Evolutionary conservation across 345 rosid species (phyloP).

Genomic region (Euclidium syriacum): DNA sequence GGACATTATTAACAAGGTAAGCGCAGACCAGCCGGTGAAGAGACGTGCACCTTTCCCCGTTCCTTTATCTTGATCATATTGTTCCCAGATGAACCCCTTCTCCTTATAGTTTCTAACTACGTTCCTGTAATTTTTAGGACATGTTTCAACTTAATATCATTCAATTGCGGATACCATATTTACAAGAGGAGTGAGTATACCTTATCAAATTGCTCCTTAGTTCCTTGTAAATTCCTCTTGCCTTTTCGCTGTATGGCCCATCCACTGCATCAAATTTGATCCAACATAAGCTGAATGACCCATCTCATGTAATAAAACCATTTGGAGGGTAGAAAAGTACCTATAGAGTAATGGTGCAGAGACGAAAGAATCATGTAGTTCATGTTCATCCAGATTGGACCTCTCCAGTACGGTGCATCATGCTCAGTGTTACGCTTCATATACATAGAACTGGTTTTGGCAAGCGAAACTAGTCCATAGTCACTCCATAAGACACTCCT

Average conservation of each 20-base stretch:
- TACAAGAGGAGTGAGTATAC: conserved; percentile 31
- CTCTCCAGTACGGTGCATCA: conserved; percentile 99
- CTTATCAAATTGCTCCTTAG: conserved; percentile 72
- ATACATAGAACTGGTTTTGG: conserved; percentile 85
- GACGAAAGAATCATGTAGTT: conserved; percentile 90
- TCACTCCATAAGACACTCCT: conserved; percentile 73
- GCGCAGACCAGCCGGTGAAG: conserved; percentile 95
- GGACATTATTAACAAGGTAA: conserved; percentile 70
- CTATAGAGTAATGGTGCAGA: conserved; percentile 74
- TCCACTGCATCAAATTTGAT: conserved; percentile 44
- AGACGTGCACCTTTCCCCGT: conserved; percentile 73
- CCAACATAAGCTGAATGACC: background rate
- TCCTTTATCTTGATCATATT: conserved; percentile 81
- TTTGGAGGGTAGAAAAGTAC: conserved; percentile 33
- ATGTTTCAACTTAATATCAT: conserved; percentile 4
- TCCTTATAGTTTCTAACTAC: conserved; percentile 65
- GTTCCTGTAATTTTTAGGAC: conserved; percentile 47
- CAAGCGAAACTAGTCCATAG: conserved; percentile 85
- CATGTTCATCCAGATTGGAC: conserved; percentile 96
- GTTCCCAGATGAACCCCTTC: conserved; percentile 94
- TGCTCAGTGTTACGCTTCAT: conserved; percentile 98
- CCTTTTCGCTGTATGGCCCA: conserved; percentile 73
- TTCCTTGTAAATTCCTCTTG: conserved; percentile 55
- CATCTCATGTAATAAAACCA: background rate
- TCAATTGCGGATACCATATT: background rate